Evolutionary conservation across 208 protist genomes (phyloP), one percentile per base, ranked within the genome.

Genomic region (Trypanosoma lewisi): DNA sequence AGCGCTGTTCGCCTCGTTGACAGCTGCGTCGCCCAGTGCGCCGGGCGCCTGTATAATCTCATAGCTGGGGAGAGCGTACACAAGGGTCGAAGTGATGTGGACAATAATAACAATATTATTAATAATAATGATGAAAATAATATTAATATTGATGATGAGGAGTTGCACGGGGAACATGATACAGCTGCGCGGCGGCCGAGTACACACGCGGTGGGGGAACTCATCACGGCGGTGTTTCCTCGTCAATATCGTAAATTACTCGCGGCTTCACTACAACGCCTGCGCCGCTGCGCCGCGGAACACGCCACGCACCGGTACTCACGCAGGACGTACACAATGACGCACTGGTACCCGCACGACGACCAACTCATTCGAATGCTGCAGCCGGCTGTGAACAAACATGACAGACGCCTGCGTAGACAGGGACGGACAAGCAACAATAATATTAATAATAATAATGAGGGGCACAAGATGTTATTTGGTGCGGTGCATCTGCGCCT

Each of bases 1-100:
- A 63, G 68, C n/a, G 74, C 79, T 11, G 23, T 93, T 65, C 86
- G 83, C 37, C 62, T 71, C 51, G 81, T 89, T 23, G 83, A 93
- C 55, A 51, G n/a, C 25, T 74, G 56, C 47, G 64, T 93, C 3
- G 77, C 76, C 16, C 83, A 83, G 63, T 86, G 78, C 61, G 84
- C 83, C 56, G 37, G 55, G 5, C 82, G 86, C 4, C 70, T 93
- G 0, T 58, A 79, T 1, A 65, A 68, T 8, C 63, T 89, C 2
- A 33, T 92, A 6, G 33, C 39, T 27, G 9, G 11, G 23, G 47
- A 42, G 41, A 45, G 21, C 27, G 42, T n/a, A n/a, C n/a, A n/a
- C n/a, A n/a, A n/a, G n/a, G n/a, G n/a, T n/a, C n/a, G 16, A 9
- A 37, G 11, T 27, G 16, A 41, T 27, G 17, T 53, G 16, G 49